Percentiles rank a stretch among this genome's conserved stretches.
These are phyloP conservation scores for Starmera pachycereana DNA, from an alignment of 805 yeast genomes.

Conservation along the genomic window DNA sequence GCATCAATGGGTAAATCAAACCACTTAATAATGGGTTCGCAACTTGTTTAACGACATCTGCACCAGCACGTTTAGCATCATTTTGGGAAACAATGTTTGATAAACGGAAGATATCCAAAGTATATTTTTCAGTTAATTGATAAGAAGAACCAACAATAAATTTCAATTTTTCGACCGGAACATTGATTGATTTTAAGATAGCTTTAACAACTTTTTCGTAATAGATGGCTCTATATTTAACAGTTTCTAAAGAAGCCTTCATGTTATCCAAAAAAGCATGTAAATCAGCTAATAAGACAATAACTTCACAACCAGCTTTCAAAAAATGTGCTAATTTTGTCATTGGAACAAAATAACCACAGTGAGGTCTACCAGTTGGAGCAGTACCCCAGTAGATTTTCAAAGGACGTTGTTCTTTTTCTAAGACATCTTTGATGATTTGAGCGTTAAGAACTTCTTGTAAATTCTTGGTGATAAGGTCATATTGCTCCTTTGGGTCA, in stretches of 20 bases:
- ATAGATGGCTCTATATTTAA: slow-evolving; percentile 79
- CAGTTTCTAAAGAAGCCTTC: slow-evolving; percentile 96
- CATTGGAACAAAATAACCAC: slow-evolving; percentile 98
- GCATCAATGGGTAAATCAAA: slow-evolving; percentile 96
- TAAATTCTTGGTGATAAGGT: slow-evolving; percentile 71
- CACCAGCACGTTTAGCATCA: slow-evolving; percentile 98
- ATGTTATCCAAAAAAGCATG: slow-evolving; percentile 96
- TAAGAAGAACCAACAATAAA: slow-evolving; percentile 87
- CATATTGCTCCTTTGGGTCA: slow-evolving; percentile 55
- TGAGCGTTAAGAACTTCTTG: slow-evolving; percentile 89
- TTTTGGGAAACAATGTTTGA: slow-evolving; percentile 83
- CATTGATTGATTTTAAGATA: slow-evolving; percentile 75
- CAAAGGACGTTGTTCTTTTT: slow-evolving; percentile 71
- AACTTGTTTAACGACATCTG: slow-evolving; percentile 98
- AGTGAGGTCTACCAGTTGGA: slow-evolving; percentile 97
- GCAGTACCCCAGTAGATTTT: slow-evolving; percentile 99
- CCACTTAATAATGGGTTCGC: slow-evolving; percentile 90
- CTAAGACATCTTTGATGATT: slow-evolving; percentile 76
- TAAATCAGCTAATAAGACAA: slow-evolving; percentile 83
- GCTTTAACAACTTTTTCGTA: slow-evolving; percentile 80
- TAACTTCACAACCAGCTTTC: slow-evolving; percentile 93
- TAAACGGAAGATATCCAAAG: slow-evolving; percentile 81
- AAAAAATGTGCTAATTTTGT: slow-evolving; percentile 90
- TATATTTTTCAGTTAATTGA: slow-evolving; percentile 68
- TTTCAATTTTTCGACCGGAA: slow-evolving; percentile 79